Percentiles rank a stretch among this genome's conserved stretches.
phyloP scores from a whole-genome alignment of 2,329 filamentous ascomycete genomes.

The Ascosphaera apis region DNA sequence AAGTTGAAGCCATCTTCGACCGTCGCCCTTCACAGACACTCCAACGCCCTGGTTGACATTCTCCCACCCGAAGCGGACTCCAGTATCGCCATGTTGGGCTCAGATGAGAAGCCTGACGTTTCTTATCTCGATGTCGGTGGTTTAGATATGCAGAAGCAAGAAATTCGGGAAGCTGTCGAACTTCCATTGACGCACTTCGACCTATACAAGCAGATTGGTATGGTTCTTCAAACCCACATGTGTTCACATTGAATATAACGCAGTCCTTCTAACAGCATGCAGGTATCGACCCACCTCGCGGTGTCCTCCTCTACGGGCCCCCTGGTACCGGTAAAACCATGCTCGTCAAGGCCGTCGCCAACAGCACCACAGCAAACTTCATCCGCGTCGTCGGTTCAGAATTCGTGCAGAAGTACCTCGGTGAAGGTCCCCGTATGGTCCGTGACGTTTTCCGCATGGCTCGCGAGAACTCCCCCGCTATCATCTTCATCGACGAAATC shows the following conservation, averaged over 20 bases:
- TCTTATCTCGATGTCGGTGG: slow-evolving; percentile 96
- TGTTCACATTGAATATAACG: not conserved
- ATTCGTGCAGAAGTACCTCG: slow-evolving; percentile 96
- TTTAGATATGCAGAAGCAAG: slow-evolving; percentile 98
- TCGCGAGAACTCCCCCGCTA: slow-evolving; percentile 88
- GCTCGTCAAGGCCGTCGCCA: slow-evolving; percentile 94
- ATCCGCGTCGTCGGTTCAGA: slow-evolving; percentile 96
- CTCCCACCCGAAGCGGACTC: slow-evolving; percentile 97
- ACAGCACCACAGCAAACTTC: slow-evolving; percentile 94
- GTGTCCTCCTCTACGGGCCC: slow-evolving; percentile 86
- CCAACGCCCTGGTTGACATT: slow-evolving; percentile 94
- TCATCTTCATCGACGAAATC: slow-evolving; percentile 99
- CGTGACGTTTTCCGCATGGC: slow-evolving; percentile 98
- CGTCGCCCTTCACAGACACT: slow-evolving; percentile 92
- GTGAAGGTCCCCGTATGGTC: slow-evolving; percentile 95
- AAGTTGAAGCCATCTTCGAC: slow-evolving; percentile 94
- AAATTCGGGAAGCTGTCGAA: slow-evolving; percentile 94
- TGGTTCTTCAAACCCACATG: slow-evolving; percentile 3
- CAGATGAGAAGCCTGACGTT: slow-evolving; percentile 93
- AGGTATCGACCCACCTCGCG: slow-evolving; percentile 81
- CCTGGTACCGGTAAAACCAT: slow-evolving; percentile 94
- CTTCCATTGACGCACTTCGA: slow-evolving; percentile 93
- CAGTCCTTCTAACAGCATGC: no score
- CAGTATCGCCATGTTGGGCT: slow-evolving; percentile 92
- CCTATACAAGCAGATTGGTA: slow-evolving; percentile 92